Percentiles rank a stretch among this genome's conserved stretches.
phyloP scores from a whole-genome alignment of 495 filamentous ascomycete genomes.

The Aspergillus panamensis region DNA sequence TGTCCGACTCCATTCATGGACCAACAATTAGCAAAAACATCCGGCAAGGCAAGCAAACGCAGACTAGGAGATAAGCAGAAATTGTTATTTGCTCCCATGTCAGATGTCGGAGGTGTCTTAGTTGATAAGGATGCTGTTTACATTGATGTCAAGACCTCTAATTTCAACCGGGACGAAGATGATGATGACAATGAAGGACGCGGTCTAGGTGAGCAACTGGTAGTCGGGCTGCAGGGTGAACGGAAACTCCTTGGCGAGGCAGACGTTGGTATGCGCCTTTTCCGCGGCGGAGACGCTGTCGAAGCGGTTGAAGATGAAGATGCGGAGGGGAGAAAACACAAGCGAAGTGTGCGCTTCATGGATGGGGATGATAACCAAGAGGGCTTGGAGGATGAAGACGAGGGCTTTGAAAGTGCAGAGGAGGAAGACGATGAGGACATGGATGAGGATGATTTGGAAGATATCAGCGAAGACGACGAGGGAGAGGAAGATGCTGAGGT shows the following conservation, averaged over 20 bases:
- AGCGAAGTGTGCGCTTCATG: slow-evolving; percentile 63
- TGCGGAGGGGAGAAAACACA: slow-evolving; percentile 65
- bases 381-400: slow-evolving; percentile 27
- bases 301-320: slow-evolving; percentile 54
- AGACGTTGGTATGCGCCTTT: slow-evolving; percentile 76
- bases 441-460: slow-evolving; percentile 51
- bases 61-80: slow-evolving; percentile 93
- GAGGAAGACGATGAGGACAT: slow-evolving; percentile 61
- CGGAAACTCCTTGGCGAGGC: slow-evolving; percentile 77
- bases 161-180: slow-evolving; percentile 63
- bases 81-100: slow-evolving; percentile 93
- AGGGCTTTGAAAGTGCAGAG: slow-evolving; percentile 48
- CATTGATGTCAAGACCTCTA: slow-evolving; percentile 69
- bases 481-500: slow-evolving; percentile 42
- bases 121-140: slow-evolving; percentile 80
- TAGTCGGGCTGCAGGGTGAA: slow-evolving; percentile 83
- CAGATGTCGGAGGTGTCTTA: slow-evolving; percentile 87
- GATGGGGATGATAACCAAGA: slow-evolving; percentile 44
- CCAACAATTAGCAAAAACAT: slow-evolving; percentile 73
- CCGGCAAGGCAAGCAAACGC: slow-evolving; percentile 71
- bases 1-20: slow-evolving; percentile 92
- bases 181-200: slow-evolving; percentile 60
- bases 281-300: slow-evolving; percentile 70
- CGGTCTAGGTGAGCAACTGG: slow-evolving; percentile 88
- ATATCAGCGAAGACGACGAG: slow-evolving; percentile 31